Evolutionary conservation across 495 filamentous ascomycete genomes (phyloP).

Genomic region (Staphylotrichum longicolle): DNA sequence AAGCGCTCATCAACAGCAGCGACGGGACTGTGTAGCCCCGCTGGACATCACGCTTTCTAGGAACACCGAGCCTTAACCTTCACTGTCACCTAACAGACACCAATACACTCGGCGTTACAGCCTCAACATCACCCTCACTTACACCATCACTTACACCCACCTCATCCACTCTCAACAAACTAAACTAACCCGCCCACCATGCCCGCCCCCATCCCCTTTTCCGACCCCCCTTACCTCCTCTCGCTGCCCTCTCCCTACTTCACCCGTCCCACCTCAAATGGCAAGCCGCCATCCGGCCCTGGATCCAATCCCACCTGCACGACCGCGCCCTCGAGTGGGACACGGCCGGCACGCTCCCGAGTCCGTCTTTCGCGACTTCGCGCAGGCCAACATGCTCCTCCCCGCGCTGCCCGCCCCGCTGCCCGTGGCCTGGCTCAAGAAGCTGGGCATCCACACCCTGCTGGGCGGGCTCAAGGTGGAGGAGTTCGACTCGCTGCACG

Average conservation of each 20-base stretch:
- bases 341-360: conserved; percentile 54
- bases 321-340: conserved; percentile 67
- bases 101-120: too few species aligned
- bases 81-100: too few species aligned
- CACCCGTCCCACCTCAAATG: conserved; percentile 58
- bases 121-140: too few species aligned
- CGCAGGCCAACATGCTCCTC: conserved; percentile 60
- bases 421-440: conserved; percentile 64
- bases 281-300: conserved; percentile 65
- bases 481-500: conserved; percentile 72
- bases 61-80: too few species aligned
- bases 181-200: background rate
- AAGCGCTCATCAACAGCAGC: background rate
- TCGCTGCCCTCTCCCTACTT: conserved; percentile 71
- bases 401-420: conserved; percentile 65
- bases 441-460: conserved; percentile 61
- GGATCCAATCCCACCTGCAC: conserved; percentile 59
- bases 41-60: too few species aligned
- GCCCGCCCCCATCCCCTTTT: conserved; percentile 56
- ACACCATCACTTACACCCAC: background rate
- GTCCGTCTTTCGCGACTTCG: conserved; percentile 61
- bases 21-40: too few species aligned
- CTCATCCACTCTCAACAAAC: background rate
- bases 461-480: conserved; percentile 66
- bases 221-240: conserved; percentile 68